These are phyloP conservation scores for Venturia aucupariae DNA, from an alignment of 2,329 filamentous ascomycete species.

Conservation along the genomic window DNA sequence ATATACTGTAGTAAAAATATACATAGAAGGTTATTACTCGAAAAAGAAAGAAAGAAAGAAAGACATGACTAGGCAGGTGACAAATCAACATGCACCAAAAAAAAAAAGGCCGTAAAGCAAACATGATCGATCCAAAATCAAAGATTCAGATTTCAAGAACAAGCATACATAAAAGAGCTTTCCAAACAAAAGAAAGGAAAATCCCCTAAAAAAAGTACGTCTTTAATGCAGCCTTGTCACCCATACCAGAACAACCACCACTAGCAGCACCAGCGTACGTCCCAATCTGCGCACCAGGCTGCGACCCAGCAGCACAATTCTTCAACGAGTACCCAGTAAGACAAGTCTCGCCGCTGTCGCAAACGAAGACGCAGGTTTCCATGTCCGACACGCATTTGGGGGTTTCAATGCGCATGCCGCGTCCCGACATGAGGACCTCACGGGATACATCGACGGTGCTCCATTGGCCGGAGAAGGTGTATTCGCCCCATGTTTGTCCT, in stretches of 20 bases:
- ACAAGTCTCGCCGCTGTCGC: conserved; percentile 28
- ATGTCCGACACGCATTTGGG: conserved; percentile 35
- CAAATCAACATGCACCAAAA: no score
- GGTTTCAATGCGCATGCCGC: conserved; percentile 29
- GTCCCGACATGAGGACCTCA: conserved; percentile 37
- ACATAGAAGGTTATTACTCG: no score
- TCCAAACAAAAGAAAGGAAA: background rate
- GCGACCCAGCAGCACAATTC: conserved; percentile 25
- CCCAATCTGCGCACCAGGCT: conserved; percentile 21
- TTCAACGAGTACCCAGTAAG: conserved; percentile 31
- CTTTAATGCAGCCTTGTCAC: background rate
- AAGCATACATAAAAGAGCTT: no score
- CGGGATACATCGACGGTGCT: conserved; percentile 37
- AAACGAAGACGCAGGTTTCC: conserved; percentile 36
- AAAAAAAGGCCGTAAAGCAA: no score
- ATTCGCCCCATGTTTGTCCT: conserved; percentile 38
- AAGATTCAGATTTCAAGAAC: no score
- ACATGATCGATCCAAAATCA: no score
- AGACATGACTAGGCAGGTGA: no score
- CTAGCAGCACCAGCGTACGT: conserved; percentile 17
- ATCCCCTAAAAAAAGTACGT: conserved; percentile 5
- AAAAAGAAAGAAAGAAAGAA: no score
- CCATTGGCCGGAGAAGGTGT: conserved; percentile 27
- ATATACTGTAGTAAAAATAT: no score
- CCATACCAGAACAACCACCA: conserved; percentile 22